These are phyloP conservation scores for Monilinia fructigena DNA, from an alignment of 2,329 filamentous ascomycete species.

Conservation along the genomic window DNA sequence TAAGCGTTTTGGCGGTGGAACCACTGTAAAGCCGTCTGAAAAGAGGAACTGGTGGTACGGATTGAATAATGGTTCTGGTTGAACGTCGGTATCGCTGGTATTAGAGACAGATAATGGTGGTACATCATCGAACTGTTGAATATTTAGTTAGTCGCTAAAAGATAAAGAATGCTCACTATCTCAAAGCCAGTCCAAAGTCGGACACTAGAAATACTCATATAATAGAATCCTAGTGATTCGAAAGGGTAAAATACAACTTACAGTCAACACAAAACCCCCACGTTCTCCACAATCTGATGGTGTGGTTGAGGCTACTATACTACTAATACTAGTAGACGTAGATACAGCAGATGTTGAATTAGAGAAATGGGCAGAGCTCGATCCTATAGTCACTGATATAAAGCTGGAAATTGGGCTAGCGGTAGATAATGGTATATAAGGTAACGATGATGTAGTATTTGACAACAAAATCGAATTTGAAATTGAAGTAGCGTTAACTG, in stretches of 20 bases:
- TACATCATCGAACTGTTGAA: slow-evolving; percentile 38
- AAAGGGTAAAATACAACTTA: slow-evolving; percentile 25
- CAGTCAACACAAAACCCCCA: slow-evolving; percentile 36
- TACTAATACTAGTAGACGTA: slow-evolving; percentile 20
- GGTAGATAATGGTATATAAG: neutral
- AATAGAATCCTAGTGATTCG: neutral
- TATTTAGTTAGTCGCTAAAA: neutral
- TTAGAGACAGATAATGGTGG: slow-evolving; percentile 34
- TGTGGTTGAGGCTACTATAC: slow-evolving; percentile 17
- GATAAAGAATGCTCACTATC: neutral
- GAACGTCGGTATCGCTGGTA: slow-evolving; percentile 25
- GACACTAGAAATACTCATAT: neutral
- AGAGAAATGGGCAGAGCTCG: neutral
- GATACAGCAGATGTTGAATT: slow-evolving; percentile 26
- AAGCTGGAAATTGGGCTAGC: neutral
- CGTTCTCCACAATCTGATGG: slow-evolving; percentile 33
- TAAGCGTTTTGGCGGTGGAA: slow-evolving; percentile 35
- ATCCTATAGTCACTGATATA: neutral
- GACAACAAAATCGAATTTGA: neutral
- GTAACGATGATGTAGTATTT: neutral
- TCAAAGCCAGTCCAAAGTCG: neutral
- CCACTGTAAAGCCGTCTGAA: slow-evolving; percentile 41
- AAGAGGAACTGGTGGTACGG: slow-evolving; percentile 42
- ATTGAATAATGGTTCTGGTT: slow-evolving; percentile 37
- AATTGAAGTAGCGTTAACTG: neutral